Conservation (phyloP, 768 basidiomycete genomes). For the Suillus placidus region DNA sequence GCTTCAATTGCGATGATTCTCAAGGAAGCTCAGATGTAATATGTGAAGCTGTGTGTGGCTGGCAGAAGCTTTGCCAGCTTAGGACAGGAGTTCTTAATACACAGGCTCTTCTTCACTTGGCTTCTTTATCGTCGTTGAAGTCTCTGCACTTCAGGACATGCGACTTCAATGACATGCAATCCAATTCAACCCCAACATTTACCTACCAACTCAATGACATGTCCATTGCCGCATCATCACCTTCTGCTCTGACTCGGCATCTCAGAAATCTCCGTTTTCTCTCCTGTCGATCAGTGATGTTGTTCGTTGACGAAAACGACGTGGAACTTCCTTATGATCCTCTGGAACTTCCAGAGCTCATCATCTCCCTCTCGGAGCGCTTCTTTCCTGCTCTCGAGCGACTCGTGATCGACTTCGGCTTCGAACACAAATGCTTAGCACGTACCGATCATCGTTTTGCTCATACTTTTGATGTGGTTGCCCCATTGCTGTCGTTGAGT, state of each 20-base stretch:
- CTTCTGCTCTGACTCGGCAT: background rate
- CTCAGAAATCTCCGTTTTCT: background rate
- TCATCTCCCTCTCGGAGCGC: background rate
- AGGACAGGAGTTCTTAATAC: background rate
- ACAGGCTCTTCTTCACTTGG: no score
- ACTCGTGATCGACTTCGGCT: no score
- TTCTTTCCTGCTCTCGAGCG: background rate
- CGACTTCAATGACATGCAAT: no score
- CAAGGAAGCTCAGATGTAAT: background rate
- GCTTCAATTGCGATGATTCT: no score
- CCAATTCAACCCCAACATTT: no score
- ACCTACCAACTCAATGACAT: background rate
- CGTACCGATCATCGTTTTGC: background rate
- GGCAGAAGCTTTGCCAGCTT: background rate
- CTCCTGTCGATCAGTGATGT: background rate
- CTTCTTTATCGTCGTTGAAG: no score
- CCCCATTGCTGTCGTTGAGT: background rate
- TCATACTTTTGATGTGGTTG: background rate
- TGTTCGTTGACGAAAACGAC: no score
- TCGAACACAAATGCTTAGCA: background rate
- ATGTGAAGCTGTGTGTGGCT: background rate
- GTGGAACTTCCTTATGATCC: background rate
- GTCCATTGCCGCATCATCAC: background rate
- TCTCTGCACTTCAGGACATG: no score
- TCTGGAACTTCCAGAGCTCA: background rate